phyloP scores from a whole-genome alignment of 805 yeast species.

The Scheffersomyces coipomensis region DNA sequence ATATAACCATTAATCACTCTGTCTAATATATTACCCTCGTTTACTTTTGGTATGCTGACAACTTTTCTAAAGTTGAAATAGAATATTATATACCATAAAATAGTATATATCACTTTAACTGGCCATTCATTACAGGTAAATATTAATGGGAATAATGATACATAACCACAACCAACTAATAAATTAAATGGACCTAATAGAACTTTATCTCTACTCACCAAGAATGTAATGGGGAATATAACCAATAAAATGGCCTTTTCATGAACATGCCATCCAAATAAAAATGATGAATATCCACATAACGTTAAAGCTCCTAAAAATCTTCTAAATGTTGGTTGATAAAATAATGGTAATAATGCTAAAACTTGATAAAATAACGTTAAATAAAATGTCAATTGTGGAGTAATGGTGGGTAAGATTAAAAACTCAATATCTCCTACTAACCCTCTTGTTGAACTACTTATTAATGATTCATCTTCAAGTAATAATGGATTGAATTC shows the following conservation, averaged over 20 bases:
- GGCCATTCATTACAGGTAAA: constrained; percentile 78
- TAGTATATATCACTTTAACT: constrained; percentile 72
- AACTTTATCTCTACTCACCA: constrained; percentile 69
- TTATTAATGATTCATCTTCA: constrained; percentile 25
- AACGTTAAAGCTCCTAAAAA: constrained; percentile 83
- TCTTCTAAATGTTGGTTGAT: constrained; percentile 72
- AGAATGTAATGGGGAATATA: constrained; percentile 81
- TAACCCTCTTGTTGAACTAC: constrained; percentile 69
- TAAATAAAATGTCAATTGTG: constrained; percentile 70
- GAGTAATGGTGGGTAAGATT: constrained; percentile 77
- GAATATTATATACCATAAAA: constrained; percentile 82
- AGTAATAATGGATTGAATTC: constrained; percentile 47
- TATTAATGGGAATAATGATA: constrained; percentile 84
- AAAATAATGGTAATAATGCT: constrained; percentile 66
- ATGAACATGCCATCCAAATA: constrained; percentile 99
- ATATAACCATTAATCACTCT: constrained; percentile 66
- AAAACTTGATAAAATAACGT: constrained; percentile 83
- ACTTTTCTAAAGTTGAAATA: constrained; percentile 71
- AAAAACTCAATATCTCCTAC: constrained; percentile 89
- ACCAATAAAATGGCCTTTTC: constrained; percentile 93
- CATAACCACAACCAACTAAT: constrained; percentile 76
- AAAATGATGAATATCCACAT: constrained; percentile 86
- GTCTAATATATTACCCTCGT: constrained; percentile 49
- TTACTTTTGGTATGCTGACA: constrained; percentile 50
- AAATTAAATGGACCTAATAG: constrained; percentile 70